Base-by-base conservation (phyloP, 805 yeast species). In the Starmerella geochares region DNA sequence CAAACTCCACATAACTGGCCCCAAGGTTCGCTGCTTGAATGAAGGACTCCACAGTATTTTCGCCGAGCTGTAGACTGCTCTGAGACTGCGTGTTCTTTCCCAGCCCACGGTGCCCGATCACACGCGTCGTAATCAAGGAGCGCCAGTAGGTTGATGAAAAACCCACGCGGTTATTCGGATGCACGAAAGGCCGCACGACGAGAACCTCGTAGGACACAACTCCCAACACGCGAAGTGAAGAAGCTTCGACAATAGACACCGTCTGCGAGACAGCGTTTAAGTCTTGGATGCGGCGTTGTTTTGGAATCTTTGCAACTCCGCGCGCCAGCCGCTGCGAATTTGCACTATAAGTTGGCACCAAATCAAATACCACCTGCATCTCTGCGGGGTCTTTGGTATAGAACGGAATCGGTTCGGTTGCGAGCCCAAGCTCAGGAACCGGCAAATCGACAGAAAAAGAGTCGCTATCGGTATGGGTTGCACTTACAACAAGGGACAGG, bases 11-110 rank as follows among this genome's bases (percentile, higher is more conserved):
- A 61, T 90, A 90, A 2, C 94, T 82, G 1, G 97, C 97, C 36
- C 97, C 97, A 56, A 90, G 70, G 2, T 94, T 86, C 0, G 96
- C 95, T 0, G 97, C 97, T 11, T 95, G 94, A 62, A 90, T 83
- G 60, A 90, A 90, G 0, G 95, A 84, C 60, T 90, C 96, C 19
- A 90, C 83, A 0, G 97, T 90, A 64, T 90, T 90, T 61, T 90
- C 97, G 37, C 97, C 97, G 53, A 90, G 73, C 66, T 90, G 97
- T 60, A 90, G 73, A 3, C 95, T 83, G 54, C 78, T 80, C 42
- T 81, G 74, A 38, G 75, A 74, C 50, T 79, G 74, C 46, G 76
- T 74, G 67, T 90, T 90, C 70, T 87, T 88, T 57, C 97, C 97
- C 55, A 86, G 71, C 4, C 97, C 97, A 61, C 97, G 77, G 66